Percentiles rank a stretch among this genome's conserved stretches.
Conservation (phyloP, 345 rosid genomes). For the Salix brachista region DNA sequence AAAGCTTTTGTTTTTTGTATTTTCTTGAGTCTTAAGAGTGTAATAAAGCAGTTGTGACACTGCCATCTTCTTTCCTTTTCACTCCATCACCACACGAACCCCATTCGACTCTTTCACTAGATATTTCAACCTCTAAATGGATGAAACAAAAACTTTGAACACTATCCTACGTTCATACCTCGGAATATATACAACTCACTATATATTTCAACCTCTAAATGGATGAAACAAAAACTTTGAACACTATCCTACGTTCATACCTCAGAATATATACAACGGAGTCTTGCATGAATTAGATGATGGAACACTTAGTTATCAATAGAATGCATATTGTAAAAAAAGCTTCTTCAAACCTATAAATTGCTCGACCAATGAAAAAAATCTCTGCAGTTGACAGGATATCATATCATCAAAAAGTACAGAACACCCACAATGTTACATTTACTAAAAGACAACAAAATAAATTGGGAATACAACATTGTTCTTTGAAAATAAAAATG, state of each 20-base stretch:
- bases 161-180: neutral
- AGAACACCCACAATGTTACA: neutral
- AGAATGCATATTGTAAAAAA: neutral
- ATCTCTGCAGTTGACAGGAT: no score
- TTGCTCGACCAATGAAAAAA: no score
- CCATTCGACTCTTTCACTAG: neutral
- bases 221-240: neutral
- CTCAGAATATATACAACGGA: neutral
- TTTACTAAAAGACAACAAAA: neutral
- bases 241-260: neutral
- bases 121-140: neutral
- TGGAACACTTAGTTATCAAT: neutral
- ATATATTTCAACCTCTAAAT: neutral
- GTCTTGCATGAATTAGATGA: neutral
- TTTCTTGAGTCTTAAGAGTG: neutral
- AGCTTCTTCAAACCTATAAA: neutral
- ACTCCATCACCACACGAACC: neutral
- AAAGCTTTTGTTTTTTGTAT: neutral
- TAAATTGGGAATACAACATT: neutral
- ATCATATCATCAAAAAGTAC: no score
- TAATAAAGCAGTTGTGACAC: neutral
- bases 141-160: neutral
- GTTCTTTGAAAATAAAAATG: no score
- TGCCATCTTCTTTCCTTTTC: neutral
- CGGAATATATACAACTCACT: neutral